Percentiles rank a stretch among this genome's conserved stretches.
These are phyloP conservation scores for Piloderma croceum DNA, from an alignment of 768 basidiomycete genomes.

Conservation along the genomic window DNA sequence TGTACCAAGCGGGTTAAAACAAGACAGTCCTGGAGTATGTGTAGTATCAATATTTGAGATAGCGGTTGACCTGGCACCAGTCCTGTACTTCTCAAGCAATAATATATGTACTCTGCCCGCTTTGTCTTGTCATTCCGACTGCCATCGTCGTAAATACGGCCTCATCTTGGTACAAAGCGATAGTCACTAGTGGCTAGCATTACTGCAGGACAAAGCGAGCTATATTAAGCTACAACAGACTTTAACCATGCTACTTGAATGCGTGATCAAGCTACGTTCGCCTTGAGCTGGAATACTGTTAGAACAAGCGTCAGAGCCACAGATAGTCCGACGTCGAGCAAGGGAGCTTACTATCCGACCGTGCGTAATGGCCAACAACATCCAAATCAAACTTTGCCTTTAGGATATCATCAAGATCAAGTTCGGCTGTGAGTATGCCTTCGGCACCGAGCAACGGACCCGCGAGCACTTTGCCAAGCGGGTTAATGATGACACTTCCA, in stretches of 20 bases:
- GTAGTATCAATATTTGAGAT: no score
- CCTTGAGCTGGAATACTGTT: not conserved
- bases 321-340: conserved; percentile 1
- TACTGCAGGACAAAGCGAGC: no score
- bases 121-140: no score
- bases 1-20: no score
- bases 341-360: conserved; percentile 45
- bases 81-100: no score
- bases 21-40: no score
- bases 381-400: conserved; percentile 62
- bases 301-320: conserved; percentile 2
- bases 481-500: conserved; percentile 55
- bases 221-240: no score
- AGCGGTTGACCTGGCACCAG: no score
- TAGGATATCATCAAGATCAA: conserved; percentile 53
- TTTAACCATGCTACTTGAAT: not conserved
- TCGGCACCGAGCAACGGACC: conserved; percentile 51
- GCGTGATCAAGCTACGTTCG: conserved; percentile 7
- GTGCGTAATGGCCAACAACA: conserved; percentile 54
- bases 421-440: conserved; percentile 49
- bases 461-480: conserved; percentile 51
- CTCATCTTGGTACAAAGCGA: no score
- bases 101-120: no score
- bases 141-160: no score
- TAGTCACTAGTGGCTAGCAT: no score